Base-by-base conservation (phyloP, 2,329 filamentous ascomycete genomes). In the Chrysoporthe austroafricana region DNA sequence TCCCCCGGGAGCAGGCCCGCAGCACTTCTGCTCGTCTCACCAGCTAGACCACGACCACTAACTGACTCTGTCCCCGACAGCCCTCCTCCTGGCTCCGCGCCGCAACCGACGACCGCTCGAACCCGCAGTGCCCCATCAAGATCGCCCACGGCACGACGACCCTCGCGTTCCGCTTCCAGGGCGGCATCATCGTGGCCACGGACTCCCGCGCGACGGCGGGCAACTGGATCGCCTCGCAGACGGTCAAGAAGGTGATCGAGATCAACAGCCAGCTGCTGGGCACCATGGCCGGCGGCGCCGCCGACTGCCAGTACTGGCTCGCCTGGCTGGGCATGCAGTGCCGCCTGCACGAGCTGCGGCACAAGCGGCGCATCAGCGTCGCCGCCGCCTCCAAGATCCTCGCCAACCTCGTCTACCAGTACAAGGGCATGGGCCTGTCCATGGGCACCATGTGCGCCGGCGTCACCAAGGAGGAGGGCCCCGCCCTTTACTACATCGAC, bases 361-460 rank as follows among this genome's bases (percentile, higher is more conserved):
- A 99, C 87, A 99, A 99, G 87, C 93, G 94, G 80, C 93, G 96
- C 79, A 99, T 99, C 84, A 96, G 93, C 70, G 96, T 99, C 72
- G 95, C 96, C 58, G 96, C 96, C 59, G 96, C 96, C 64, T 96
- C 92, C 78, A 99, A 99, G 88, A 97, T 99, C 79, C 92, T 99
- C 74, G 93, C 96, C 78, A 99, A 99, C 85, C 85, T 99, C 74
- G 94, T 97, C 76, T 99, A 98, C 86, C 90, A 90, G 75, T 99
- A 99, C 89, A 99, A 99, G 85, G 94, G 94, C 77, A 97, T 97
- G 93, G 96, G 96, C 48, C 84, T 99, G 76, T 97, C 93, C 79
- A 99, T 99, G 96, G 96, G 96, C 74, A 99, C 96, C 77, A 99
- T 99, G 96, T 97, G 96, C 81, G 95, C 96, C 46, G 96, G 96